phyloP scores from a whole-genome alignment of 2,329 filamentous ascomycete species.

The Pseudopyricularia javanii region DNA sequence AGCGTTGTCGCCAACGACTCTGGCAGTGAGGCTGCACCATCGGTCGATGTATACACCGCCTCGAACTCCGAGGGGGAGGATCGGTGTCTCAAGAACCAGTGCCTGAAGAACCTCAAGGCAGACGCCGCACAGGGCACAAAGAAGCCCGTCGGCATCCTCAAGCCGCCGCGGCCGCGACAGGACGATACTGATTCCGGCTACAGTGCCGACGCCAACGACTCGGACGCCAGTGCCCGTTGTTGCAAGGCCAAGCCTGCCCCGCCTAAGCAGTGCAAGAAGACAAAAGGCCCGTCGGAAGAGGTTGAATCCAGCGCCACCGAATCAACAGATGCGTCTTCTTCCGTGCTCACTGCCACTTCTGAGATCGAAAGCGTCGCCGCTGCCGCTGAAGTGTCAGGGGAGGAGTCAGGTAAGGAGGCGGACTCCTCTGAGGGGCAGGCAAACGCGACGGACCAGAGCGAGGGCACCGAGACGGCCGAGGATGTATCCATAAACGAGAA shows the following conservation, averaged over 20 bases:
- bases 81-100: neutral
- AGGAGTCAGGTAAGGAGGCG: neutral
- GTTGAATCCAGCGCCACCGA: neutral
- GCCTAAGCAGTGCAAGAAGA: neutral
- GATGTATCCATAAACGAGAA: conserved; percentile 2
- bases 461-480: conserved; percentile 1
- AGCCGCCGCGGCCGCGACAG: neutral
- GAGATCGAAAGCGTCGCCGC: neutral
- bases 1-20: conserved; percentile 2
- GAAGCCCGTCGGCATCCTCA: neutral
- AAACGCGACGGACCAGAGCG: neutral
- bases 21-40: neutral
- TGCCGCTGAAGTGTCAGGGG: neutral
- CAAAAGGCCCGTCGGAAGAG: neutral
- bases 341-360: neutral
- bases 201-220: neutral
- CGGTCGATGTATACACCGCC: neutral
- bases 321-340: neutral
- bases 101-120: neutral
- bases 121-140: neutral
- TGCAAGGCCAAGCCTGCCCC: neutral
- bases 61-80: neutral
- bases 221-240: neutral
- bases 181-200: neutral
- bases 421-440: neutral